phyloP scores from a whole-genome alignment of 371 early-diverging fungal species.

The Rhizopus sp. region DNA sequence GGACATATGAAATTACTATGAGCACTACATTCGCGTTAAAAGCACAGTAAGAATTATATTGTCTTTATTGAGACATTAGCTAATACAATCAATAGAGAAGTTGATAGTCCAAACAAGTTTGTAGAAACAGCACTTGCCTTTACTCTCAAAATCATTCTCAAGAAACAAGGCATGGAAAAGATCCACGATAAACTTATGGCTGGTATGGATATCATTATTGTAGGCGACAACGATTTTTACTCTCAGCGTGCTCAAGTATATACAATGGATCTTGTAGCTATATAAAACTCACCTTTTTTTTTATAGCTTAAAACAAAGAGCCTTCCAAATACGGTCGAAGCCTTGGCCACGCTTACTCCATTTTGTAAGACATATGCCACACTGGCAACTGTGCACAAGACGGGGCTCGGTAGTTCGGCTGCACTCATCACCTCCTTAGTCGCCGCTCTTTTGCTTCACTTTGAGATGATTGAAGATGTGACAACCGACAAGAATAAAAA shows the following conservation, averaged over 20 bases:
- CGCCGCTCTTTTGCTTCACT: constrained; percentile 74
- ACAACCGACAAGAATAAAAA: constrained; percentile 28
- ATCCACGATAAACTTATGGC: constrained; percentile 20
- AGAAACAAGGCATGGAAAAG: constrained; percentile 21
- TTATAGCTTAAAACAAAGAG: constrained; percentile 28
- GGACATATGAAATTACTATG: constrained; percentile 55
- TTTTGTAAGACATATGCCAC: constrained; percentile 72
- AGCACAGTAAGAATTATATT: constrained; percentile 21
- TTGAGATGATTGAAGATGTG: constrained; percentile 45
- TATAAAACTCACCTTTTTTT: too few species aligned
- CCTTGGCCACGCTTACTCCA: constrained; percentile 64
- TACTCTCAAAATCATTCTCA: constrained; percentile 36
- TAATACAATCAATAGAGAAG: constrained; percentile 12
- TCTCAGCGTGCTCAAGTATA: constrained; percentile 78
- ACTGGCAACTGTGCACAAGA: constrained; percentile 85
- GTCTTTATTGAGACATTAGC: not conserved
- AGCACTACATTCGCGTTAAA: constrained; percentile 18
- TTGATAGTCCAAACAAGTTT: constrained; percentile 34
- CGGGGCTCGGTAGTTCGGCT: constrained; percentile 95
- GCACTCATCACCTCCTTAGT: constrained; percentile 90
- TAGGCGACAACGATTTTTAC: constrained; percentile 95
- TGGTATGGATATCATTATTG: constrained; percentile 70
- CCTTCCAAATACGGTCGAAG: constrained; percentile 56
- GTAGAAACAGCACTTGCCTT: constrained; percentile 39
- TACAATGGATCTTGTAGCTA: constrained; percentile 23